Conservation (phyloP, 2,329 filamentous ascomycete genomes). For the Fusarium piperis region DNA sequence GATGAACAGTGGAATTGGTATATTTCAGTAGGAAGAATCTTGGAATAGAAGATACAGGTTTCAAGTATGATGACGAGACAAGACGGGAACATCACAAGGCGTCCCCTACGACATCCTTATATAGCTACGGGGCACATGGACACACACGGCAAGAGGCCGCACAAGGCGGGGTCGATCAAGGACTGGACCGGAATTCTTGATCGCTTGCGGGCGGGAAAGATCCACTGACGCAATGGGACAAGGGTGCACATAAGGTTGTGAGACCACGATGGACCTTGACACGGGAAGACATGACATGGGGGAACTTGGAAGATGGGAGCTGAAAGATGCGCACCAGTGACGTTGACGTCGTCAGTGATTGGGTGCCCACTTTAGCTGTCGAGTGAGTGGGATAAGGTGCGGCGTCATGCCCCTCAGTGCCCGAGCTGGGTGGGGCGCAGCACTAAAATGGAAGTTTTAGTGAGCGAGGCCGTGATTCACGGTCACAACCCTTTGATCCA, state of each 20-base stretch:
- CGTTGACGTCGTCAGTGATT: slow-evolving; percentile 25
- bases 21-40: background rate
- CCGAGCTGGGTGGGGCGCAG: too few species aligned
- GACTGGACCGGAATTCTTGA: slow-evolving; percentile 11
- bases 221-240: slow-evolving; percentile 33
- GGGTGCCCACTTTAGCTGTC: background rate
- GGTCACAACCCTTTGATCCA: too few species aligned
- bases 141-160: background rate
- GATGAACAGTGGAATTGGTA: background rate
- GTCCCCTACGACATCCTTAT: slow-evolving; percentile 10
- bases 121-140: slow-evolving; percentile 4
- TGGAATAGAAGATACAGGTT: background rate
- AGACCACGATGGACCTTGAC: background rate
- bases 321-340: slow-evolving; percentile 22
- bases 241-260: slow-evolving; percentile 5
- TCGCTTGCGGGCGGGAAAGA: slow-evolving; percentile 8
- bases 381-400: slow-evolving; percentile 29
- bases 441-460: background rate
- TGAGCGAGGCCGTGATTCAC: background rate
- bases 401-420: too few species aligned
- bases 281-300: background rate
- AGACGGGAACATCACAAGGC: background rate
- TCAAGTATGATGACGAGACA: background rate
- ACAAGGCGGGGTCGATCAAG: slow-evolving; percentile 1
- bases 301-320: background rate